Evolutionary conservation across 108 stramenopile species (phyloP).

Genomic region (Skeletonema potamos): DNA sequence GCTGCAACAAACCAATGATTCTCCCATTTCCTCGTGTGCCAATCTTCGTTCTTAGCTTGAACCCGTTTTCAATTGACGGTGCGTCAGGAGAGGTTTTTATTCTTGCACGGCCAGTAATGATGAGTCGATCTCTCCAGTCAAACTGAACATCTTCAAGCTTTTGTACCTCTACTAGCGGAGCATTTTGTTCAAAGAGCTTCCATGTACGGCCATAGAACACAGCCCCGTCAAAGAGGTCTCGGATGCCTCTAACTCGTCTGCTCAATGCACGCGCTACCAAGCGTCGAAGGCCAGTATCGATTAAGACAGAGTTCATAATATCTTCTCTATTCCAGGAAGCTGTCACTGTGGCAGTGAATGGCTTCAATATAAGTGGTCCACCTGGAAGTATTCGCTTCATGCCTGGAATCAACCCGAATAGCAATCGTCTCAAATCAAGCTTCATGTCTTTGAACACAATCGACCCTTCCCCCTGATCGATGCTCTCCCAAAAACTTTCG

Average conservation of each 20-base stretch:
- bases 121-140: constrained; percentile 62
- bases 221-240: constrained; percentile 86
- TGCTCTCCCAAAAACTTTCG: constrained; percentile 35
- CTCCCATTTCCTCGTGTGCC: constrained; percentile 76
- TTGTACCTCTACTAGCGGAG: constrained; percentile 78
- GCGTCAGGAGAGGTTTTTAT: constrained; percentile 60
- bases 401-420: constrained; percentile 76
- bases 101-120: constrained; percentile 79
- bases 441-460: constrained; percentile 74
- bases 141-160: constrained; percentile 81
- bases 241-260: constrained; percentile 65
- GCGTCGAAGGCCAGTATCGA: constrained; percentile 74
- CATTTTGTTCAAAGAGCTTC: constrained; percentile 63
- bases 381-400: constrained; percentile 71
- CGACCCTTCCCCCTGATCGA: constrained; percentile 62
- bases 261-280: constrained; percentile 76
- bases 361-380: constrained; percentile 81
- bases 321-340: constrained; percentile 83
- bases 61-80: constrained; percentile 73
- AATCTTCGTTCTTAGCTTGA: constrained; percentile 83
- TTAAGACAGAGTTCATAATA: constrained; percentile 71
- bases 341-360: constrained; percentile 68
- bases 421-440: constrained; percentile 73
- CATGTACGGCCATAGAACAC: constrained; percentile 79
- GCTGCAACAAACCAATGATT: constrained; percentile 67